phyloP scores from a whole-genome alignment of 2,329 filamentous ascomycete species.

The Arthrobotrys conoides region DNA sequence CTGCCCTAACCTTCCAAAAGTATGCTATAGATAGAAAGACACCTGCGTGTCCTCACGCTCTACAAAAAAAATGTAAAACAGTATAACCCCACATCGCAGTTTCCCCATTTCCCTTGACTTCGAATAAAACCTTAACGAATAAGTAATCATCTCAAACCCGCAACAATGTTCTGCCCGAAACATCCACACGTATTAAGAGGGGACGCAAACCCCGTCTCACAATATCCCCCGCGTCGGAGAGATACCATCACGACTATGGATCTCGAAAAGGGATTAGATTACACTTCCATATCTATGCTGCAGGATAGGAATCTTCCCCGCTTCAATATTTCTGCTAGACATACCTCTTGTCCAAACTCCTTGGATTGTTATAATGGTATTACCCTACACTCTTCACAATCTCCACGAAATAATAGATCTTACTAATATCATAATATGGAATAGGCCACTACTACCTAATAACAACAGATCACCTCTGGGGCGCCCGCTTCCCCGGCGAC shows the following conservation, averaged over 20 bases:
- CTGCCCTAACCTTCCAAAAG: too few species aligned
- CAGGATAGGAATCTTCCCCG: neutral
- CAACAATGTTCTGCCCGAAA: neutral
- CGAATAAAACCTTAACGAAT: too few species aligned
- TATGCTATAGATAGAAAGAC: too few species aligned
- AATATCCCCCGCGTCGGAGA: too few species aligned
- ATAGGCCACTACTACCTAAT: slow-evolving; percentile 14
- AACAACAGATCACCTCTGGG: slow-evolving; percentile 5
- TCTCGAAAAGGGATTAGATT: neutral
- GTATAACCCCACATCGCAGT: too few species aligned
- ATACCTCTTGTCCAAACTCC: slow-evolving; percentile 17
- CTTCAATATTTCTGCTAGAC: neutral
- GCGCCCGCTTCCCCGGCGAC: slow-evolving; percentile 6
- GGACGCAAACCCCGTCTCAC: neutral
- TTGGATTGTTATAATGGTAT: slow-evolving; percentile 14
- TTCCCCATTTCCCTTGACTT: too few species aligned
- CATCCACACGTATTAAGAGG: neutral
- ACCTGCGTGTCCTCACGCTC: too few species aligned
- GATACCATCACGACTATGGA: neutral
- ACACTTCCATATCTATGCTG: too few species aligned
- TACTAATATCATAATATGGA: too few species aligned
- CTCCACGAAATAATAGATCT: too few species aligned
- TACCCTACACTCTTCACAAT: neutral
- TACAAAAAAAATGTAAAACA: too few species aligned
- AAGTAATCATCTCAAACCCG: neutral